Evolutionary conservation across 805 yeast species (phyloP).

Genomic region (Brettanomyces sp.): DNA sequence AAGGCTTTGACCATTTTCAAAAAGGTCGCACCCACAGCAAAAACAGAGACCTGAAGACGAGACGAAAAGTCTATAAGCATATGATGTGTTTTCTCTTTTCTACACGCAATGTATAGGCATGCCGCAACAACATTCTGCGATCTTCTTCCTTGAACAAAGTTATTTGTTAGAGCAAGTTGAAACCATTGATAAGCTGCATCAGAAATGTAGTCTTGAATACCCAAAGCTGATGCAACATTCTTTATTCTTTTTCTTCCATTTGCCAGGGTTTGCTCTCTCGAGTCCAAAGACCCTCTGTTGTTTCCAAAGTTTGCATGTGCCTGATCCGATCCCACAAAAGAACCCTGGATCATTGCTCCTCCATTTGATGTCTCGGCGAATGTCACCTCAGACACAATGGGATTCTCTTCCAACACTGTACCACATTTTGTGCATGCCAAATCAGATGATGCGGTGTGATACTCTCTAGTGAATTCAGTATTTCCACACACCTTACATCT

Average conservation of each 20-base stretch:
- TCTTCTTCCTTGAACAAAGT: conserved; percentile 94
- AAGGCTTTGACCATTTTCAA: conserved; percentile 83
- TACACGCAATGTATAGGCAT: conserved; percentile 89
- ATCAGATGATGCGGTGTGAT: conserved; percentile 58
- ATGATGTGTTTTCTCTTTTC: conserved; percentile 84
- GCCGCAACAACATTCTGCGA: conserved; percentile 95
- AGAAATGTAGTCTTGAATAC: conserved; percentile 74
- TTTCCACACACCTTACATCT: conserved; percentile 38
- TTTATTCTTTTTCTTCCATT: conserved; percentile 75
- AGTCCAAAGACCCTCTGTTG: conserved; percentile 66
- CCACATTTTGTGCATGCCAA: conserved; percentile 80
- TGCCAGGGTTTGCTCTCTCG: conserved; percentile 79
- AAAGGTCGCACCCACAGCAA: conserved; percentile 92
- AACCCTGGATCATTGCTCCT: conserved; percentile 93
- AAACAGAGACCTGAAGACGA: conserved; percentile 81
- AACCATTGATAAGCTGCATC: conserved; percentile 89
- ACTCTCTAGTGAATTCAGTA: conserved; percentile 43
- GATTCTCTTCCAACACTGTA: conserved; percentile 80
- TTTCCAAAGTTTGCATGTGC: conserved; percentile 63
- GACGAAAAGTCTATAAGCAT: conserved; percentile 95
- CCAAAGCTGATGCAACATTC: conserved; percentile 69
- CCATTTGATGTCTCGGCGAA: conserved; percentile 90
- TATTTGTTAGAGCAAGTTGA: conserved; percentile 72
- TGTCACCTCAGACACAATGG: conserved; percentile 90
- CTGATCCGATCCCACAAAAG: conserved; percentile 86